Evolutionary conservation across 1,284 basidiomycete species (phyloP), one percentile per base, ranked within the genome.

Genomic region (Apiotrichum gracile): DNA sequence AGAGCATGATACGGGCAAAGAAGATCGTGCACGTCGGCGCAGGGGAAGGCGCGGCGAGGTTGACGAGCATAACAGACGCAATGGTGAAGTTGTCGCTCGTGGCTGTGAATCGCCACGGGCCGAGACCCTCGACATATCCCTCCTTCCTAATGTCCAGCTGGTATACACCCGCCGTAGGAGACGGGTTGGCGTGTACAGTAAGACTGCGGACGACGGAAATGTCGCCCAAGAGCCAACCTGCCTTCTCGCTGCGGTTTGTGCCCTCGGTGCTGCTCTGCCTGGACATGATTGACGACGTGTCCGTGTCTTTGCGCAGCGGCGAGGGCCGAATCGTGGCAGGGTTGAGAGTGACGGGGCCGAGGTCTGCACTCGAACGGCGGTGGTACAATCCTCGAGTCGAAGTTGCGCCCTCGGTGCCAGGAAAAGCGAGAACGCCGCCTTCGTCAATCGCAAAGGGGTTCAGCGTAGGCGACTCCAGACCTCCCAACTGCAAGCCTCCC

Each of bases 21-120:
- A 74, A 76, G 57, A 75, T 68, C 19, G 72, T 69, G n/a, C 58
- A 58, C 21, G 34, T 37, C 0, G 68, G 64, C 5, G 66, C 63
- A 2, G 74, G 72, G 2, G 63, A 47, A 14, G 68, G 70, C 3
- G 65, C 51, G 24, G 51, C 55, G 39, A 74, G 51, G 14, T 62
- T 58, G 6, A 74, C 34, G 21, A 71, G 53, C 44, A 71, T 54
- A 43, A 69, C 69, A 21, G 65, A 58, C 1, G 70, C 68, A 33
- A 76, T 67, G 17, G 63, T 62, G 53, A 73, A 71, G 65, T 66
- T 67, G 52, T 76, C 74, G 10, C 66, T 60, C 19, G 60, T 57
- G 17, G 65, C 64, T n/a, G 49, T 59, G 54, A 73, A 65, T 14
- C 65, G 58, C 72, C 72, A 76, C 7, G 55, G 55, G 8, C 72